Conservation (phyloP, 805 yeast species). For the Yamadazyma phyllophila region DNA sequence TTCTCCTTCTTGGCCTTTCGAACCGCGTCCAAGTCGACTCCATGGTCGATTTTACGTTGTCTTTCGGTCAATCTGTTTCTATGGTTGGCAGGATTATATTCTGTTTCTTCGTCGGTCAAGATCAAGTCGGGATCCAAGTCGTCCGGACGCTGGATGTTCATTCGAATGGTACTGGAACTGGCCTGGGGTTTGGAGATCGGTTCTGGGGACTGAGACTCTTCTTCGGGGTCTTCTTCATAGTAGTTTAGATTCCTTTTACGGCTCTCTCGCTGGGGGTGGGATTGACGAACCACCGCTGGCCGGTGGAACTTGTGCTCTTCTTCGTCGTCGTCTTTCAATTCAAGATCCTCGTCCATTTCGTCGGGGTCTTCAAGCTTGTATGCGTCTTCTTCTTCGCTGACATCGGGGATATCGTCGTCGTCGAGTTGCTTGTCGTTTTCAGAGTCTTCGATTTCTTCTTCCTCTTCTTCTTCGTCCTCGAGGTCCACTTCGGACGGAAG, state of each 20-base stretch:
- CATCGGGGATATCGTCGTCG: conserved; percentile 16
- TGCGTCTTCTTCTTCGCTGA: conserved; percentile 30
- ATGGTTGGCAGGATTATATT: conserved; percentile 45
- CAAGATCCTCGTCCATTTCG: conserved; percentile 37
- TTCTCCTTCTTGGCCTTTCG: conserved; percentile 45
- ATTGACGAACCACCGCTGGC: neutral
- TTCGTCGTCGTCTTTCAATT: conserved; percentile 26
- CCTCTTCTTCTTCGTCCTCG: conserved; percentile 11
- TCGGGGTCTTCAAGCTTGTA: conserved; percentile 35
- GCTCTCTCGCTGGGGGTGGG: conserved; percentile 22
- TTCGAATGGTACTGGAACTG: neutral
- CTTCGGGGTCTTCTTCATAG: conserved; percentile 36
- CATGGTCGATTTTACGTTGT: conserved; percentile 37
- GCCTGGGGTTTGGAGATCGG: neutral
- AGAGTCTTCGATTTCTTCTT: conserved; percentile 23
- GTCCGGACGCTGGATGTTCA: conserved; percentile 19
- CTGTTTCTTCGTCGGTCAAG: conserved; percentile 43
- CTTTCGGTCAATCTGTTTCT: conserved; percentile 53
- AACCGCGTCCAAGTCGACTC: conserved; percentile 29
- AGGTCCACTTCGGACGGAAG: conserved; percentile 10
- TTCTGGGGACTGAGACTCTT: conserved; percentile 11
- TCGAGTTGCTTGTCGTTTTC: conserved; percentile 16
- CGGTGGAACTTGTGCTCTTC: neutral
- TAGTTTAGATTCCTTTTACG: conserved; percentile 38
- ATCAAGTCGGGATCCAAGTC: conserved; percentile 35